These are phyloP conservation scores for Elaeagnus macrophylla DNA, from an alignment of 306 rosid species.

Conservation along the genomic window DNA sequence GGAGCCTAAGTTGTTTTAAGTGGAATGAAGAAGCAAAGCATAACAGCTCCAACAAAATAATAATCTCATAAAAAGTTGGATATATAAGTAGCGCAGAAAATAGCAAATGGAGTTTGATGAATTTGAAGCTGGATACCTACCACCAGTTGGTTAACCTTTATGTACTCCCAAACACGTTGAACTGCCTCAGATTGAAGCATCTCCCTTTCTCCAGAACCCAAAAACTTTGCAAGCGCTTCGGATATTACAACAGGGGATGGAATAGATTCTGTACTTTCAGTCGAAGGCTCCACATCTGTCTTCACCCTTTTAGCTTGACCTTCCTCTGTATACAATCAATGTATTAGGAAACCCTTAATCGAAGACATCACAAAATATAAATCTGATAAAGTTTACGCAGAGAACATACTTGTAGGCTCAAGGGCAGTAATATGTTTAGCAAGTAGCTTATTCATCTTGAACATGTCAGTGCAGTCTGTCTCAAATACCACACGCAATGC, in stretches of 20 bases:
- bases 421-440: constrained; percentile 74
- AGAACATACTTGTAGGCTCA: constrained; percentile 51
- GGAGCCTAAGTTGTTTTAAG: no score
- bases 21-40: no score
- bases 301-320: constrained; percentile 47
- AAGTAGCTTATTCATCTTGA: constrained; percentile 82
- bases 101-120: not conserved
- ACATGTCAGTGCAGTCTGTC: constrained; percentile 88
- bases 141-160: constrained; percentile 60
- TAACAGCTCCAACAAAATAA: no score
- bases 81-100: not conserved
- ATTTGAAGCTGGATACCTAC: constrained; percentile 25
- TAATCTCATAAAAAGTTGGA: not conserved
- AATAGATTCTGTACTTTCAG: constrained; percentile 32
- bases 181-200: constrained; percentile 62
- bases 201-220: constrained; percentile 55
- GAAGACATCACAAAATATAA: not conserved
- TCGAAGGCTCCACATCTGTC: constrained; percentile 39
- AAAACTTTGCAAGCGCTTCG: constrained; percentile 65
- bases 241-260: constrained; percentile 47
- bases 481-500: constrained; percentile 77
- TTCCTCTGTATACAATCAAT: constrained; percentile 26
- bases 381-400: not conserved
- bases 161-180: constrained; percentile 66
- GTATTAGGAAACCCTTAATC: constrained; percentile 8